A percentile compares a stretch with the other conserved stretches of the same genome.
Evolutionary conservation across 2,329 filamentous ascomycete genomes (phyloP).

Genomic region (Cercospora citrullina): DNA sequence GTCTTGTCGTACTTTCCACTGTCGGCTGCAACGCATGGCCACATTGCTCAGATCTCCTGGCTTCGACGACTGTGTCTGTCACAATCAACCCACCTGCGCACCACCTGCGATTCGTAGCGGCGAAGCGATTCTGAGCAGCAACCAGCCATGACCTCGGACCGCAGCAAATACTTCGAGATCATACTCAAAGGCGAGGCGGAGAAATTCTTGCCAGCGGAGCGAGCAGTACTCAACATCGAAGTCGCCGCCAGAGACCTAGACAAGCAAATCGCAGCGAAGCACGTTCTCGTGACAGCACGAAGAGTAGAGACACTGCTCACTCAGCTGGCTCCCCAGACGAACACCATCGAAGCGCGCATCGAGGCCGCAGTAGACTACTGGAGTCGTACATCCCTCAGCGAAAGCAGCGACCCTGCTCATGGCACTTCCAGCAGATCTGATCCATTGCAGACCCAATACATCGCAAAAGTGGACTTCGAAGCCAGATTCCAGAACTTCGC

Average conservation of each 20-base stretch:
- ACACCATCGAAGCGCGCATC: slow-evolving; percentile 1
- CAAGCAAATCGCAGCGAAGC: slow-evolving; percentile 2
- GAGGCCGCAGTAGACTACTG: slow-evolving; percentile 13
- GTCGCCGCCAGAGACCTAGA: neutral
- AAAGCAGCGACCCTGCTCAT: slow-evolving; percentile 1
- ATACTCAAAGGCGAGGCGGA: slow-evolving; percentile 8
- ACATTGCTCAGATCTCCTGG: neutral
- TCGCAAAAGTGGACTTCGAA: slow-evolving; percentile 13
- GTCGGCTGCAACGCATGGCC: neutral
- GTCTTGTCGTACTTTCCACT: neutral
- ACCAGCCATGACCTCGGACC: neutral
- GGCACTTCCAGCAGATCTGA: neutral
- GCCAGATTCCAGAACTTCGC: slow-evolving; percentile 14
- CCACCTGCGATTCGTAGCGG: neutral
- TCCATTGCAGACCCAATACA: neutral
- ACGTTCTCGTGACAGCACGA: neutral
- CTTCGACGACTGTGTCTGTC: neutral
- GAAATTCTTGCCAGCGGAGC: slow-evolving; percentile 8
- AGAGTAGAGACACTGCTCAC: slow-evolving; percentile 13
- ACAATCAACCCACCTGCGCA: neutral
- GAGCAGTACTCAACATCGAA: slow-evolving; percentile 8
- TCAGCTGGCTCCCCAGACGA: slow-evolving; percentile 5
- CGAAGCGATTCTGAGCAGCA: neutral
- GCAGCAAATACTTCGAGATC: slow-evolving; percentile 7
- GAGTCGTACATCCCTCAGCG: slow-evolving; percentile 19